phyloP scores from a whole-genome alignment of 768 basidiomycete species.

The Rhodocollybia butyracea region DNA sequence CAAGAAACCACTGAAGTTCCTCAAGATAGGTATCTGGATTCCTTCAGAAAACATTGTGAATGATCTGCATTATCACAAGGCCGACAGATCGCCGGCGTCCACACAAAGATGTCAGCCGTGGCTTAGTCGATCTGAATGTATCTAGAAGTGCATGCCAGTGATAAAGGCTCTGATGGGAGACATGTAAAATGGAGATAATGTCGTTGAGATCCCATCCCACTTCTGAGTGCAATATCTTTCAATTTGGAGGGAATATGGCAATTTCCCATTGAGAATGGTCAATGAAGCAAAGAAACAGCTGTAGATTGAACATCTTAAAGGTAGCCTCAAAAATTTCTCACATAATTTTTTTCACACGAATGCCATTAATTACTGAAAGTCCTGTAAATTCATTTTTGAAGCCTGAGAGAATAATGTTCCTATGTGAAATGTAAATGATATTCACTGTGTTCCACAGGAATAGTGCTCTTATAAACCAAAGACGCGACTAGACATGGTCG shows the following conservation, averaged over 20 bases:
- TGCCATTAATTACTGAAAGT: no score
- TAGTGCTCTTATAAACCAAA: no score
- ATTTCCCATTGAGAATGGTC: no score
- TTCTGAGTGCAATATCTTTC: neutral
- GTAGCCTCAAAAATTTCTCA: no score
- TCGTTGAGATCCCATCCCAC: neutral
- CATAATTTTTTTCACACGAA: no score
- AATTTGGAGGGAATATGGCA: neutral
- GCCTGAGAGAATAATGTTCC: no score
- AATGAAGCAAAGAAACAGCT: no score
- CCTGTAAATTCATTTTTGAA: no score
- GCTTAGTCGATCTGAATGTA: neutral
- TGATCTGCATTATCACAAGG: neutral
- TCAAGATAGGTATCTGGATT: neutral
- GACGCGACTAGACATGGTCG: no score
- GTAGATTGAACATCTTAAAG: no score
- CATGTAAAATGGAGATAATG: conserved; percentile 1
- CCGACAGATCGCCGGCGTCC: neutral
- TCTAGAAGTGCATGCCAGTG: conserved; percentile 5
- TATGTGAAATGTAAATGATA: no score
- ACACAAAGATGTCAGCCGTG: neutral
- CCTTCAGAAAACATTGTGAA: neutral
- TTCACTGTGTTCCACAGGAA: no score
- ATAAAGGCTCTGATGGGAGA: conserved; percentile 6
- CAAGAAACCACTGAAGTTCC: neutral